phyloP scores from a whole-genome alignment of 2,329 filamentous ascomycete species.

The Xylariaceae sp. region DNA sequence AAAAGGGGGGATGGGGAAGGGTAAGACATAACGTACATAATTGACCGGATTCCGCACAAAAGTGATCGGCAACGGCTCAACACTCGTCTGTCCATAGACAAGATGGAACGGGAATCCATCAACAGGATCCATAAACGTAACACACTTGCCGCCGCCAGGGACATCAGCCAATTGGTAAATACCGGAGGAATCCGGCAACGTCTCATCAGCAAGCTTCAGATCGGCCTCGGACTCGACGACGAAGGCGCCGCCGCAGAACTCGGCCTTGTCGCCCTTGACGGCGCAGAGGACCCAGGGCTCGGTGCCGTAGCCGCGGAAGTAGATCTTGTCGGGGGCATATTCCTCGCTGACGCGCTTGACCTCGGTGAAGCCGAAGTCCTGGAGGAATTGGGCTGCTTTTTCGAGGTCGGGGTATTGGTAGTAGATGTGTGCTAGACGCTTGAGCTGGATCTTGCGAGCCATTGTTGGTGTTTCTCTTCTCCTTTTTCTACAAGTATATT shows the following conservation, averaged over 20 bases:
- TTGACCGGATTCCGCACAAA: constrained; percentile 42
- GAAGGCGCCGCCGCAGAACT: constrained; percentile 54
- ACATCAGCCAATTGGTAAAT: constrained; percentile 46
- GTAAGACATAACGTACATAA: constrained; percentile 32
- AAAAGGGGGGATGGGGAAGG: background rate
- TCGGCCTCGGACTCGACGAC: constrained; percentile 53
- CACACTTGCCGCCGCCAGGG: constrained; percentile 48
- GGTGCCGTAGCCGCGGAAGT: constrained; percentile 56
- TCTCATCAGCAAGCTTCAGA: constrained; percentile 44
- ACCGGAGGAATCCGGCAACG: constrained; percentile 42
- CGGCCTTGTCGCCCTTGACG: constrained; percentile 40
- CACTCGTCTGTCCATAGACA: constrained; percentile 47
- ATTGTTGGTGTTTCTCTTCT: constrained; percentile 19
- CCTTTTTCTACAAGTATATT: background rate
- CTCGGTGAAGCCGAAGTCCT: constrained; percentile 45
- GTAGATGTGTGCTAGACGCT: constrained; percentile 40
- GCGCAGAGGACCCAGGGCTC: constrained; percentile 57
- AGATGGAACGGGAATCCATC: constrained; percentile 55
- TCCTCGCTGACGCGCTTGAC: constrained; percentile 26
- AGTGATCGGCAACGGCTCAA: constrained; percentile 35
- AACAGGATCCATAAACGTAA: constrained; percentile 48
- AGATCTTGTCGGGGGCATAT: constrained; percentile 40
- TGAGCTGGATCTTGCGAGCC: constrained; percentile 29
- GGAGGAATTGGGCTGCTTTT: constrained; percentile 38
- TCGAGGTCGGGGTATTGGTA: constrained; percentile 45